Base-by-base conservation (phyloP, 257 asterid species). In the Perilla frutescens region DNA sequence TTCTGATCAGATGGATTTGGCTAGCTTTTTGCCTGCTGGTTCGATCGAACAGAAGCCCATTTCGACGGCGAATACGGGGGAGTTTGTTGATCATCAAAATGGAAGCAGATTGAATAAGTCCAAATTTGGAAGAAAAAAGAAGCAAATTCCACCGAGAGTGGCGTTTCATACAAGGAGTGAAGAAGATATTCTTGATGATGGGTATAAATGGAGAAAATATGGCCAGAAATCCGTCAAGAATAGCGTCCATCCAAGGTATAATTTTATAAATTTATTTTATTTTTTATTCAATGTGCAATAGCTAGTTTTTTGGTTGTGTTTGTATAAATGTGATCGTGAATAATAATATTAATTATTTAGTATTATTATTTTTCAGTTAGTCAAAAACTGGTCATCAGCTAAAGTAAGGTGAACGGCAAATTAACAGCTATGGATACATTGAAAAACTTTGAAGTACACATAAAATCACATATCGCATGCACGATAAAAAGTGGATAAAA, bases 111-210 rank as follows among this genome's bases (percentile, higher is more conserved):
- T 20, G 26, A 81, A 78, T 62, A 87, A 77, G 65, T 81, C 73
- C 0, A 85, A 72, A 72, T 41, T 64, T 29, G 84, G 91, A 2
- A 91, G 79, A 20, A 81, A 72, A 59, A 89, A 81, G 80, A 91
- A 86, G 77, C 76, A 75, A 72, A 66, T 86, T 55, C 91, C 96
- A 12, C 91, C 88, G 4, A 91, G 97, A 66, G 84, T 93, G 72
- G 97, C 96, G 39, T 93, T 93, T 63, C 98, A 93, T 79, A 91
- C 98, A 0, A 85, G 92, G 82, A 93, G 97, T 70, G 74, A 78
- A 34, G 96, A 93, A 74, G 97, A 93, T 45, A 91, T 91, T 77
- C 98, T 93, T 81, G 98, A 91, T 72, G 98, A 91, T 84, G 97
- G 97, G 2, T 91, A 85, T 63, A 93, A 91, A 72, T 93, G 98